Conservation (phyloP, 106 monocot genomes). For the Allium cepa region DNA sequence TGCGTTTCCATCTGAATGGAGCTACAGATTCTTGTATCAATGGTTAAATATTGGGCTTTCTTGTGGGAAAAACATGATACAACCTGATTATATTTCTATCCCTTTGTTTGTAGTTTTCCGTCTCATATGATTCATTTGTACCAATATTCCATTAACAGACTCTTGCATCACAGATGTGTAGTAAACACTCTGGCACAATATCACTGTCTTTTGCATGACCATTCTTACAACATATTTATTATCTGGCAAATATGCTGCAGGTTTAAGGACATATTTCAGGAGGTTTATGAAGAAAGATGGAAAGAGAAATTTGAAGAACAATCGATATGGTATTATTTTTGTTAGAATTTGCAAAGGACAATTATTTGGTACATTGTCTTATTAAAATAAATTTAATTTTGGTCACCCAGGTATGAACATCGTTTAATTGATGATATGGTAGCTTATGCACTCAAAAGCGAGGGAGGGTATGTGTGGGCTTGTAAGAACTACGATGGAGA, state of each 20-base stretch:
- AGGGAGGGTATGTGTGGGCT: slow-evolving; percentile 84
- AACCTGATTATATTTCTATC: no score
- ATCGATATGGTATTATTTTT: slow-evolving; percentile 51
- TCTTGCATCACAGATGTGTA: not conserved
- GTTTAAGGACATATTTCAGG: slow-evolving; percentile 89
- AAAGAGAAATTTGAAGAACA: slow-evolving; percentile 66
- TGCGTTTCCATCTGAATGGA: no score
- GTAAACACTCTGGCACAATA: not conserved
- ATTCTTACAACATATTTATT: not conserved
- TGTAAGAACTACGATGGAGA: slow-evolving; percentile 90
- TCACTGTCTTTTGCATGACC: not conserved
- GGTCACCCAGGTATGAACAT: slow-evolving; percentile 65
- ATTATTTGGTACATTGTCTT: not conserved
- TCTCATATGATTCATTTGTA: not conserved
- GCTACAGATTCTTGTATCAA: no score
- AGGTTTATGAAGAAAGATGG: slow-evolving; percentile 81
- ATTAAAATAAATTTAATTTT: not conserved
- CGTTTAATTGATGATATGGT: slow-evolving; percentile 91
- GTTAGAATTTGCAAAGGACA: not conserved
- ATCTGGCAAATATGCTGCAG: slow-evolving; percentile 9
- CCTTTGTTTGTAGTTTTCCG: no score
- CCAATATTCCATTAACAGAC: not conserved
- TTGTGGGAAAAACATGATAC: no score
- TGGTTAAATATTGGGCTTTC: no score
- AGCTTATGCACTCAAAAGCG: slow-evolving; percentile 78